Evolutionary conservation across 2,329 filamentous ascomycete genomes (phyloP).

Genomic region (Polychaeton citri): DNA sequence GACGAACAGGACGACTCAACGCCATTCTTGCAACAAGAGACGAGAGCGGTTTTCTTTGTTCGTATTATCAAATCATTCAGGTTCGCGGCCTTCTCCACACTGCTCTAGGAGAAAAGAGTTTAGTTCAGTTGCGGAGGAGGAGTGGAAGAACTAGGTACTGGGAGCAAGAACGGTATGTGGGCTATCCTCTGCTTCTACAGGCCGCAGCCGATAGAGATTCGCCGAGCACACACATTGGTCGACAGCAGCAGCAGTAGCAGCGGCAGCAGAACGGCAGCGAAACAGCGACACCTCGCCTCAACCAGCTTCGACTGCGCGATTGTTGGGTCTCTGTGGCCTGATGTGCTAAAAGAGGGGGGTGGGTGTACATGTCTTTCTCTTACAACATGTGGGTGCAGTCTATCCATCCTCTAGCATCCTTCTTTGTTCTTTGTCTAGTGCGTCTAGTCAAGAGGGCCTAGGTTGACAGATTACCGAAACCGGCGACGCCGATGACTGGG

Average conservation of each 20-base stretch:
- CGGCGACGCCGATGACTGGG: background rate
- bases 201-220: background rate
- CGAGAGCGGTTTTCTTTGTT: background rate
- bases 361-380: background rate
- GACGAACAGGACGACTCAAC: background rate
- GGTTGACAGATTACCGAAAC: background rate
- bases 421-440: slow-evolving; percentile 1
- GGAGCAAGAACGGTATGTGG: background rate
- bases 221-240: background rate
- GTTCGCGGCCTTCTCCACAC: background rate
- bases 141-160: background rate
- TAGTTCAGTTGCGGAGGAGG: background rate
- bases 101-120: background rate
- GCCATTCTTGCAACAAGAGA: background rate
- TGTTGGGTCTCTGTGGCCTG: background rate
- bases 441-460: background rate
- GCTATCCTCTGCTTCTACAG: background rate
- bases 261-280: no score
- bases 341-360: background rate
- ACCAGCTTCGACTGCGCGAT: background rate
- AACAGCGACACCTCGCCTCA: background rate
- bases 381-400: background rate
- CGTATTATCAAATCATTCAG: background rate
- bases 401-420: background rate
- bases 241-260: background rate